Base-by-base conservation (phyloP, 495 filamentous ascomycete species). In the Paragyromitra xinjiangensis region DNA sequence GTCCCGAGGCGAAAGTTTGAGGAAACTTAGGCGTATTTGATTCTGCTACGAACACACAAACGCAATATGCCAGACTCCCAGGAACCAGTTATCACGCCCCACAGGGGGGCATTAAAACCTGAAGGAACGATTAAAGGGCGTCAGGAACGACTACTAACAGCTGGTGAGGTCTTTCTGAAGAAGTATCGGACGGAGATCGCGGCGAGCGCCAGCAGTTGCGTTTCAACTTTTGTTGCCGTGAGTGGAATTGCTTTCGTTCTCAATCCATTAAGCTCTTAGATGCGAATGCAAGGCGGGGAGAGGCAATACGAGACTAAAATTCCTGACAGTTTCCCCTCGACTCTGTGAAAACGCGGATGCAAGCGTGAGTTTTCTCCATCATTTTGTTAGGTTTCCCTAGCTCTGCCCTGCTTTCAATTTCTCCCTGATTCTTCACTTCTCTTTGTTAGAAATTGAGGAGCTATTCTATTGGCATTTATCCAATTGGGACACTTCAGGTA, bases 281-380 rank as follows among this genome's bases (percentile, higher is more conserved):
- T 2, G 14, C 9, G 50, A 12, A 51, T 6, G n/a, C 5, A 56
- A 37, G 59, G 9, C 2, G 11, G 56, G 16, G 24, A 19, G 45
- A 44, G 26, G 24, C 6, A 24, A 62, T 55, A 9, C 58, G 66
- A 59, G 44, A 37, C 44, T 69, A 40, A 76, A 64, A 39, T 64
- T 5, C 29, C 0, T 8, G n/a, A 16, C 72, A 90, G 88, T 95
- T 93, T 82, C 92, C 92, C 37, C 86, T 95, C 65, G 92, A 95
- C 83, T 94, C 92, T 62, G 90, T 94, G 78, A 95, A 95, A 84
- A 93, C 92, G 42, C 91, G 92, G 69, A 92, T 95, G 90, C 92
- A 95, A 86, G 85, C 85, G 86, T 90, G 85, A 72, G 87, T 78
- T 62, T 64, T 69, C 66, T 70, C 29, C 56, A 64, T 34, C 26